Evolutionary conservation across 768 basidiomycete species (phyloP).

Genomic region (Mycena capillaripes): DNA sequence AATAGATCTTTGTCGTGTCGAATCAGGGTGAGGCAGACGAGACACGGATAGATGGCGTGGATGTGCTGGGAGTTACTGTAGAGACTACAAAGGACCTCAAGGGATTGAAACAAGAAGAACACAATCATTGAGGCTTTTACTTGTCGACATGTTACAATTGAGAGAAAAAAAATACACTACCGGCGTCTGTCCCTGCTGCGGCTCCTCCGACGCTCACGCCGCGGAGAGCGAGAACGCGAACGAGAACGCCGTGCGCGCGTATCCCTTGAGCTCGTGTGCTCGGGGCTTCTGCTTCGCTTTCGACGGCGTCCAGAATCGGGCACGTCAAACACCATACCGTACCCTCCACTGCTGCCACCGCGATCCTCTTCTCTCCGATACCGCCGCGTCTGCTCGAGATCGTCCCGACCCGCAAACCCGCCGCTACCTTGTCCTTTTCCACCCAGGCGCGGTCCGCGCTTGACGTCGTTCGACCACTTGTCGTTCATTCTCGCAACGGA

Average conservation of each 20-base stretch:
- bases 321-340: conserved; percentile 92
- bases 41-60: conserved; percentile 77
- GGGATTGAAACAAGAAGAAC: conserved; percentile 47
- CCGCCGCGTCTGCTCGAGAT: conserved; percentile 78
- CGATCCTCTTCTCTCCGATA: conserved; percentile 67
- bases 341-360: conserved; percentile 49
- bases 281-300: conserved; percentile 68
- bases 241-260: conserved; percentile 53
- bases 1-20: conserved; percentile 79
- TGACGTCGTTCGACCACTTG: conserved; percentile 85
- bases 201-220: conserved; percentile 40
- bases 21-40: conserved; percentile 76
- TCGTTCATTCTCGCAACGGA: conserved; percentile 92
- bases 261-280: conserved; percentile 56
- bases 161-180: conserved; percentile 35
- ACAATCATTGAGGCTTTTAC: conserved; percentile 27
- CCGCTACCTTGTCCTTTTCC: conserved; percentile 49
- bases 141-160: conserved; percentile 33
- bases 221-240: conserved; percentile 50
- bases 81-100: conserved; percentile 56
- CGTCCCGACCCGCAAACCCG: conserved; percentile 80
- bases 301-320: conserved; percentile 58
- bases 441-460: conserved; percentile 57
- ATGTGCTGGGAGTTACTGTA: conserved; percentile 71
- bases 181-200: conserved; percentile 44